Evolutionary conservation across 129 eudicot species (phyloP), one percentile per base, ranked within the genome.

Genomic region (Flaveria sonorensis): DNA sequence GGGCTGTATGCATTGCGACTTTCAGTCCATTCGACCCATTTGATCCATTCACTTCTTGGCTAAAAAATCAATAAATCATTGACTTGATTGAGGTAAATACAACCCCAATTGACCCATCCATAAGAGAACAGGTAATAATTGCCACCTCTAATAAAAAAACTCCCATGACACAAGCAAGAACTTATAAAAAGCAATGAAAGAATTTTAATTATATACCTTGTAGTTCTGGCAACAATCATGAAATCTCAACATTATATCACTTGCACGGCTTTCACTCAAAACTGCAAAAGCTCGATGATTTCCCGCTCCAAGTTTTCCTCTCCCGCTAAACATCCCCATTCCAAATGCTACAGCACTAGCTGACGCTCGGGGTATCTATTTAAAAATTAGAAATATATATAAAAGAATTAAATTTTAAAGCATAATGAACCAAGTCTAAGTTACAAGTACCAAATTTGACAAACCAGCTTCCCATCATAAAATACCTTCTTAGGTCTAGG

Each of bases 311-410:
- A 94, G 93, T 73, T 77, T 78, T 86, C 97, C 99, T 81, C 71
- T 88, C 60, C 87, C 94, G 82, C 89, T 89, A 69, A 94, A 94
- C 79, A 94, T 85, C 9, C 99, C 99, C 96, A 94, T 87, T 51
- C 97, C 97, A 89, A 94, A 94, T 81, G 97, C 96, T 63, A 94
- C 97, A 47, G 99, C 99, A 86, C 99, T 94, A n/a, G 97, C 99
- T 40, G 99, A 91, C 7, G 97, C 97, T 71, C 99, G 90, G 23
- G 96, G 89, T 74, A 94, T 80, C 99, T 94, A 81, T 51, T 36
- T 19, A 74, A 72, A 14, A 2, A 62, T 67, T 14, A 60, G 8
- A 62, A 32, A 42, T 1, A 77, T 7, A 19, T 0, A 24, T 10
- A 7, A 3, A 16, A 40, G 12, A 30, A 36, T 24, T 45, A 70